Percentiles rank a stretch among this genome's conserved stretches.
These are phyloP conservation scores for Polyporus tsugae DNA, from an alignment of 1,284 basidiomycete species.

Conservation along the genomic window DNA sequence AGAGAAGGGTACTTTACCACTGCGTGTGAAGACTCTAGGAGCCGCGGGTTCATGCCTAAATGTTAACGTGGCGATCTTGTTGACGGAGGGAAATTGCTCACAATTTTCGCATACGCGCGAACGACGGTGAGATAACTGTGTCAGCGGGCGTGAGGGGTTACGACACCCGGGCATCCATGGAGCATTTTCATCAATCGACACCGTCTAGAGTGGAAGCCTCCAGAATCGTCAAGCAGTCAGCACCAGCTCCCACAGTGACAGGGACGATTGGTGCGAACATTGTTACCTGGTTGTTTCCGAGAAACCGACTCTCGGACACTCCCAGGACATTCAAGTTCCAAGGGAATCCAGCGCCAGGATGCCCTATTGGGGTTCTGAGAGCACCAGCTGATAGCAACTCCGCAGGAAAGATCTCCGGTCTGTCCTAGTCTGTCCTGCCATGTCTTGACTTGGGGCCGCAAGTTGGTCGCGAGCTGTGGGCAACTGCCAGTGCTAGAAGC, in stretches of 20 bases:
- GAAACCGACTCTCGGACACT: background rate
- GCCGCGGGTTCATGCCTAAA: slow-evolving; percentile 30
- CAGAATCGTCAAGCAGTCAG: slow-evolving; percentile 17
- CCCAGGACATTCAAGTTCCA: background rate
- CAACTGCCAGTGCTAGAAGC: background rate
- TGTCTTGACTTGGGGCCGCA: background rate
- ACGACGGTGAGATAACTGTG: slow-evolving; percentile 9
- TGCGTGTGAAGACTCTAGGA: slow-evolving; percentile 24
- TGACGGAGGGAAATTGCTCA: slow-evolving; percentile 1
- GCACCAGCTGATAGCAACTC: slow-evolving; percentile 4
- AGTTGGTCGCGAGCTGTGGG: background rate
- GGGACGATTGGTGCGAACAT: slow-evolving; percentile 2
- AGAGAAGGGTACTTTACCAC: slow-evolving; percentile 5
- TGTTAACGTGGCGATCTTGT: slow-evolving; percentile 25
- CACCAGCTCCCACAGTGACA: slow-evolving; percentile 19
- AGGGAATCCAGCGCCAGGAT: background rate
- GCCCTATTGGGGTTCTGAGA: background rate
- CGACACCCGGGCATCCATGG: slow-evolving; percentile 11
- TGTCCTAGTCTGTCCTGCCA: background rate
- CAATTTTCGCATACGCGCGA: slow-evolving; percentile 17
- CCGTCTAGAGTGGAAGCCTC: slow-evolving; percentile 24
- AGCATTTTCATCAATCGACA: slow-evolving; percentile 19
- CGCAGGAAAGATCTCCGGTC: background rate
- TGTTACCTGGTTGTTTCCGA: slow-evolving; percentile 4
- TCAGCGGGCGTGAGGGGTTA: slow-evolving; percentile 16